Base-by-base conservation (phyloP, 2,329 filamentous ascomycete species). In the Aspergillus costaricaensis region DNA sequence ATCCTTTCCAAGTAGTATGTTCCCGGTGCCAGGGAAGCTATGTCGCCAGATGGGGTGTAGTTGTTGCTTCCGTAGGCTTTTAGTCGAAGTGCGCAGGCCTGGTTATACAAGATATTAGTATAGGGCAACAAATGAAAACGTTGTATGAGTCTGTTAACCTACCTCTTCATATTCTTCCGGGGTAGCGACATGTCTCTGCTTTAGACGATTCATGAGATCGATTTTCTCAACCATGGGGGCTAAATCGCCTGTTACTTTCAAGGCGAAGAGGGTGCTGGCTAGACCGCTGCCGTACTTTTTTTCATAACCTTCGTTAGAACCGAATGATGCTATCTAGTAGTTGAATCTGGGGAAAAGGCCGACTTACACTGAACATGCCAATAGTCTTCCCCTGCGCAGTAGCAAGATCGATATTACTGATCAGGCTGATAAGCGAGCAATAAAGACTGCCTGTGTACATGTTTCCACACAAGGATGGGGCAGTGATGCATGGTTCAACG, bases 11-110 rank as follows among this genome's bases (percentile, higher is more conserved):
- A 83, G 80, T 93, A 95, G 82, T 94, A 95, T 21, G 87, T 87
- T 60, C 86, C 88, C 61, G 84, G 79, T 61, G 76, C 74, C 58
- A 95, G 84, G 68, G 85, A 89, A 43, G 90, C 88, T 25, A 83
- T 72, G 55, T 87, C 86, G 57, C 91, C 91, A 70, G 82, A 76
- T 62, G 91, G 91, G 64, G 81, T 86, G 79, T 86, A 95, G 80
- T 86, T 81, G 82, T 93, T 94, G 82, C 92, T 85, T 66, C 93
- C 83, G 76, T 95, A 91, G 57, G 91, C 91, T 79, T 92, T 85
- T 80, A 94, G 89, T 74, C 91, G 89, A 67, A 94, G 83, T 58
- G 89, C 81, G 79, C 91, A 94, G n/a, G 47, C 47, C 47, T 50
- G 10, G 12, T 14, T 36, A 14, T 36, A 14, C 2, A 36, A 0